Conservation (phyloP, 768 basidiomycete genomes). For the Termitomyces sp. region DNA sequence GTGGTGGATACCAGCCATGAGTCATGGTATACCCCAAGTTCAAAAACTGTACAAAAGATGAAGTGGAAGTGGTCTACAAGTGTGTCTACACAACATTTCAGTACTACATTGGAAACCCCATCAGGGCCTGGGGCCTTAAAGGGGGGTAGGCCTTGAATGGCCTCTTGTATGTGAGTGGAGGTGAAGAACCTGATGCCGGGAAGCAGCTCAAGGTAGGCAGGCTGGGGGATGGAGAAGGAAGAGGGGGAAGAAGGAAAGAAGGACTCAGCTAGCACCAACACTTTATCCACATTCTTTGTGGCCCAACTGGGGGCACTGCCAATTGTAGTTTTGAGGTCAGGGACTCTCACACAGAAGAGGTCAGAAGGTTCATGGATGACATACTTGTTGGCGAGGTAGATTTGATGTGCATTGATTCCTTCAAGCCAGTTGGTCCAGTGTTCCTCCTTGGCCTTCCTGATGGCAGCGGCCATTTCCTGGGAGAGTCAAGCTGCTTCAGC, state of each 20-base stretch:
- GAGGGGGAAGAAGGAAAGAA: neutral
- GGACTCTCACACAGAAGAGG: too few relatives aligned
- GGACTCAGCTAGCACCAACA: neutral
- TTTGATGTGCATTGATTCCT: too few relatives aligned
- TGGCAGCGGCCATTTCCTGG: too few relatives aligned
- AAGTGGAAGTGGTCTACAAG: too few relatives aligned
- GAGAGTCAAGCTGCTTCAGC: too few relatives aligned
- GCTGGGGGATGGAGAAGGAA: neutral
- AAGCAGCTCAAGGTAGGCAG: neutral
- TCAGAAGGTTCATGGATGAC: too few relatives aligned
- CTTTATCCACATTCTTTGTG: neutral
- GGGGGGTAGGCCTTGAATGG: neutral
- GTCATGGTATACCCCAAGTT: neutral
- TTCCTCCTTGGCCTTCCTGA: neutral
- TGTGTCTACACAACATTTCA: too few relatives aligned
- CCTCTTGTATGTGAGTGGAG: accelerated
- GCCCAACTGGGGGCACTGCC: too few relatives aligned
- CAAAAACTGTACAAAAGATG: neutral
- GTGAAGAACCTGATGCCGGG: neutral
- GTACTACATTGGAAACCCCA: too few relatives aligned
- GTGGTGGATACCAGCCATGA: too few relatives aligned
- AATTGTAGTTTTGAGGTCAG: too few relatives aligned
- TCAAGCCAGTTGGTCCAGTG: conserved; percentile 1
- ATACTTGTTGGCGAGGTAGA: too few relatives aligned
- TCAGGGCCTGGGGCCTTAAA: neutral